Evolutionary conservation across 148 eudicot species (phyloP), one percentile per base, ranked within the genome.

Genomic region (Spergularia marina): DNA sequence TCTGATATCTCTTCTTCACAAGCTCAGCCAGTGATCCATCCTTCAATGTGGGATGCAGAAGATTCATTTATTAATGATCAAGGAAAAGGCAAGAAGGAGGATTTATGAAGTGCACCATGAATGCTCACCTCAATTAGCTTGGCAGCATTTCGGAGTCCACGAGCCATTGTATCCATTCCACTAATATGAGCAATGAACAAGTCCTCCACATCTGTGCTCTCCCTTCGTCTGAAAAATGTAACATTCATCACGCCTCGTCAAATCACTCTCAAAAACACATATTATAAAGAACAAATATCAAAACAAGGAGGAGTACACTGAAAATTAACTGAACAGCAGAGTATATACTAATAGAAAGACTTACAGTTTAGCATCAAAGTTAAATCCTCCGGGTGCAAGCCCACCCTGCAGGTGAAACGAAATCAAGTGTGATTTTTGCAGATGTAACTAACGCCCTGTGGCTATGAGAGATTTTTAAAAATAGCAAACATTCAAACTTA

Each of bases 181-280:
- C 87, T 84, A 12, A 96, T 83, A 74, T 96, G 99, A 66, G 99
- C 98, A 65, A 96, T 92, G 74, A 96, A 96, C 74, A 96, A 77
- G 82, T 96, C 99, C 84, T 92, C 98, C 25, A 96, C 99, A 85
- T 96, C 99, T 10, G 99, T 96, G 86, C 99, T 96, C 83, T 96
- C 99, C 78, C 99, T 87, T 82, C 99, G 95, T 40, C 98, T 90
- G 87, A 77, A 80, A 74, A 14, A 72, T 67, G 79, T 6, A 44
- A 51, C 62, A 65, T 40, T 74, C 44, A 64, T 61, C 15, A 11
- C n/a, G 18, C 55, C n/a, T 36, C 9, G 56, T 25, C 56, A 70
- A 55, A 25, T 63, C 47, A 65, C 11, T 40, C 16, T 40, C 21
- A 18, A 53, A 53, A 15, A 10, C 12, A 36, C 13, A 62, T 23